Evolutionary conservation across 2,329 filamentous ascomycete species (phyloP), one percentile per base, ranked within the genome.

Genomic region (Neobulgaria alba): DNA sequence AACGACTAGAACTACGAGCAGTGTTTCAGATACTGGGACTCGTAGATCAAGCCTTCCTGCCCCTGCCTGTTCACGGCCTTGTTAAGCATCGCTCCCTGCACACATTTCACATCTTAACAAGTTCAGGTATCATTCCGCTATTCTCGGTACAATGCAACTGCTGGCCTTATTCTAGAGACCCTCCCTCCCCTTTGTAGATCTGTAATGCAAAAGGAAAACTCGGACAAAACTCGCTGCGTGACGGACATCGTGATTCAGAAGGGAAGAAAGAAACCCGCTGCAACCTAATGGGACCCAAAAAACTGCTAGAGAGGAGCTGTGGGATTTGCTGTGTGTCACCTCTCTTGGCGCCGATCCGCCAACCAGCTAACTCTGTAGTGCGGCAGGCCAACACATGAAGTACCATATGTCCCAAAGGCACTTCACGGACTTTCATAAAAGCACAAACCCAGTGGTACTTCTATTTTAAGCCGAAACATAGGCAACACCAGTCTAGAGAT

Each of bases 171-270:
- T 56, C 53, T 55, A 54, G 48, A 43, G 42, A 52, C 40, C 49
- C 40, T 43, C 44, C 46, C 43, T 45, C 43, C 42, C 39, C 36
- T 47, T 44, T 33, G 32, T 45, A 50, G 41, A 53, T 50, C 50
- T 55, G 44, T 49, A 44, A 55, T 56, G 51, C 53, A 51, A 54
- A 56, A 50, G 46, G 51, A 54, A 54, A 50, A 42, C 38, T 41
- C 36, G 41, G 47, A 42, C 33, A 34, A 45, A 51, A 48, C 42
- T 47, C 54, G 56, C 55, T 57, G 53, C 46, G 48, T 54, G 46
- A 53, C 53, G 51, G 52, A 55, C 48, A 56, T 54, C 54, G 38
- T 54, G 43, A 53, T 43, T 53, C 41, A 45, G 43, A 46, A 52
- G 52, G 48, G 42, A 42, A 41, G 35, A 33, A 45, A 47, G 23